Evolutionary conservation across 805 yeast species (phyloP).

Genomic region (Candida lessepsii): DNA sequence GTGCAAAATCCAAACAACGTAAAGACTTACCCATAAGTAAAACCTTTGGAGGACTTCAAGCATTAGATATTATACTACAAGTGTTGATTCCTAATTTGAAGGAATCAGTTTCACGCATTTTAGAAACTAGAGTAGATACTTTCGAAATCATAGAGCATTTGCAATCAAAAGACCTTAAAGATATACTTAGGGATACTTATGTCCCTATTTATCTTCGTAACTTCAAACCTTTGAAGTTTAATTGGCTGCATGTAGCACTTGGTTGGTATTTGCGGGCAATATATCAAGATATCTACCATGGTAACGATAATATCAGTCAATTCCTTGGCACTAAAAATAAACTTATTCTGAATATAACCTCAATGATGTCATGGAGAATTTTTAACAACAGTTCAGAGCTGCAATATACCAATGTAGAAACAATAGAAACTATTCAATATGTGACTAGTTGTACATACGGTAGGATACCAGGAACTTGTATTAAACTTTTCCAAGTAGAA

Average conservation of each 20-base stretch:
- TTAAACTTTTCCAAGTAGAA: constrained; percentile 50
- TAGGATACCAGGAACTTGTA: constrained; percentile 27
- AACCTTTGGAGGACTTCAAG: constrained; percentile 58
- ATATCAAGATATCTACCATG: constrained; percentile 55
- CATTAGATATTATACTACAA: constrained; percentile 42
- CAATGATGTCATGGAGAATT: constrained; percentile 26
- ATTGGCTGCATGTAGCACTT: constrained; percentile 61
- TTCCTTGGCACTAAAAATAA: constrained; percentile 25
- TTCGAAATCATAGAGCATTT: constrained; percentile 40
- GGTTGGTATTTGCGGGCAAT: constrained; percentile 76
- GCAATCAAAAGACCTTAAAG: constrained; percentile 16
- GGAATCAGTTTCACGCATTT: constrained; percentile 23
- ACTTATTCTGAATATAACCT: constrained; percentile 39
- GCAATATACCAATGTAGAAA: constrained; percentile 4
- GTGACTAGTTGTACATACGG: background rate
- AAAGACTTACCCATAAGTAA: constrained; percentile 46
- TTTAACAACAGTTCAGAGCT: background rate
- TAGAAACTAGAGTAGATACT: constrained; percentile 24
- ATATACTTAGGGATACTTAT: background rate
- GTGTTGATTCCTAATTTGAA: constrained; percentile 40
- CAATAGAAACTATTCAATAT: constrained; percentile 1
- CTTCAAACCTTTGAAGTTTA: constrained; percentile 44
- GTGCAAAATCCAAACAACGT: constrained; percentile 54
- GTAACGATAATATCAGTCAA: constrained; percentile 20
- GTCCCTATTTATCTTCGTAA: background rate